These are phyloP conservation scores for Paecilomyces sp. DNA, from an alignment of 2,329 filamentous ascomycete species.

Conservation along the genomic window DNA sequence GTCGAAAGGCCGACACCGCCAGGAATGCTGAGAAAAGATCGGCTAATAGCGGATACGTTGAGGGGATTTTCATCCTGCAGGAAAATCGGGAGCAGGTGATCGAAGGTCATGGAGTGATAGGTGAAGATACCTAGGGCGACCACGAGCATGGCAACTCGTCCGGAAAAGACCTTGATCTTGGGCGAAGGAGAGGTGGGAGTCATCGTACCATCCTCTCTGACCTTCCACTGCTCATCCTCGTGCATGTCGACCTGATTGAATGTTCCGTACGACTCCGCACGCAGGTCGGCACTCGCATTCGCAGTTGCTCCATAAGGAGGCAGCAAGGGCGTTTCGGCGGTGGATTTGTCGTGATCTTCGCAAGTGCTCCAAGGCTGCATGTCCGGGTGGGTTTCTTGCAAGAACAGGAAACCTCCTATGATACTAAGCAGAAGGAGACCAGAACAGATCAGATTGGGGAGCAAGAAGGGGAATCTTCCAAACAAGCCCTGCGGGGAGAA, in stretches of 20 bases:
- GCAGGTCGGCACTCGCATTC: constrained; percentile 64
- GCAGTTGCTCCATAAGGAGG: constrained; percentile 68
- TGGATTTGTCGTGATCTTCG: constrained; percentile 32
- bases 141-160: constrained; percentile 66
- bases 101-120: constrained; percentile 92
- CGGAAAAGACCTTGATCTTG: constrained; percentile 46
- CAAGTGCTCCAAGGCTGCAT: constrained; percentile 52
- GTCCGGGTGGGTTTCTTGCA: constrained; percentile 85
- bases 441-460: constrained; percentile 84
- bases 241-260: constrained; percentile 54
- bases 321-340: constrained; percentile 66
- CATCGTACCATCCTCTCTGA: constrained; percentile 41
- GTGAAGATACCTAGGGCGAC: constrained; percentile 84
- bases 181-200: constrained; percentile 22
- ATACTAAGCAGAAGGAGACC: constrained; percentile 70
- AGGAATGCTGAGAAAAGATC: constrained; percentile 47
- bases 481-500: constrained; percentile 67
- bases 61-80: constrained; percentile 61
- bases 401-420: constrained; percentile 67
- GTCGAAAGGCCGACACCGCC: constrained; percentile 62
- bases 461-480: constrained; percentile 71
- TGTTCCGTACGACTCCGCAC: constrained; percentile 73
- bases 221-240: constrained; percentile 46
- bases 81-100: constrained; percentile 87
- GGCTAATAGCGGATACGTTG: constrained; percentile 15